Conservation (phyloP, 345 rosid species). For the Kandelia obovata region DNA sequence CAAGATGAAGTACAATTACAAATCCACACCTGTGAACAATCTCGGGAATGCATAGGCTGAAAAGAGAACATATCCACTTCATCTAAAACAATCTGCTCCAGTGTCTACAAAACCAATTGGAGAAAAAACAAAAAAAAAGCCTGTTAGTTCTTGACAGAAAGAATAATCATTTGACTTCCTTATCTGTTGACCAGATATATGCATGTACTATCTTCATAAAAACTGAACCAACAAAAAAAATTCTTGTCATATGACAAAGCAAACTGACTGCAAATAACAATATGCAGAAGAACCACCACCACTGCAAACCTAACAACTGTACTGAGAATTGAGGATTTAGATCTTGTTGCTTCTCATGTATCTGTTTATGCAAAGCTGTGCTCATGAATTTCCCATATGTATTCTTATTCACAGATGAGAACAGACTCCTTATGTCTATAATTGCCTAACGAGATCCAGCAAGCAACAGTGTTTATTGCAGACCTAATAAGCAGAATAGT, state of each 20-base stretch:
- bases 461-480: too few relatives aligned
- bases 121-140: constrained; percentile 14
- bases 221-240: background rate
- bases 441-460: too few relatives aligned
- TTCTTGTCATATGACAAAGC: too few relatives aligned
- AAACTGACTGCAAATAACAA: too few relatives aligned
- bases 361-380: background rate
- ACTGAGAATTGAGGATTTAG: background rate
- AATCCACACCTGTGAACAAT: constrained; percentile 78
- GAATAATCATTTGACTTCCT: background rate
- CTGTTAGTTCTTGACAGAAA: constrained; percentile 6
- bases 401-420: too few relatives aligned
- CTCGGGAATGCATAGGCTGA: constrained; percentile 78
- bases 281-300: background rate
- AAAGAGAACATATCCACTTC: constrained; percentile 62
- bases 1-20: background rate
- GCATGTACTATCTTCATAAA: too few relatives aligned
- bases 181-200: too few relatives aligned
- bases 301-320: background rate
- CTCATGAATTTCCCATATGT: too few relatives aligned
- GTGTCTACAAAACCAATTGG: constrained; percentile 28
- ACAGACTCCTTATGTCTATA: too few relatives aligned
- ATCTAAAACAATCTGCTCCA: constrained; percentile 68
- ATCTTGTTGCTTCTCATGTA: background rate
- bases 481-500: too few relatives aligned